Evolutionary conservation across 2,329 filamentous ascomycete species (phyloP).

Genomic region (Elsinoe fawcettii): DNA sequence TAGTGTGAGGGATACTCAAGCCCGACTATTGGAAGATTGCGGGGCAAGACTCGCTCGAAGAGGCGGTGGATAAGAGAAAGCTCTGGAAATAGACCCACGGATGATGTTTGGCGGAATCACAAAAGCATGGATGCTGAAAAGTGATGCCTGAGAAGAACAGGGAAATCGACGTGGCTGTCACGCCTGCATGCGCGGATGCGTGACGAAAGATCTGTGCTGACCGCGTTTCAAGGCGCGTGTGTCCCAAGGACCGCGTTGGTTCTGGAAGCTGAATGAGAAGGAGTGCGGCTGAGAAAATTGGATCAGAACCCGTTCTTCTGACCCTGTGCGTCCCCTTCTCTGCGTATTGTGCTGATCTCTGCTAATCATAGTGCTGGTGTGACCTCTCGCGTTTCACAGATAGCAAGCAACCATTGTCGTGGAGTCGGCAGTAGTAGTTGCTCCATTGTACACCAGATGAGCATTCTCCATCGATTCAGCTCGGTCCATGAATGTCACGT

Average conservation of each 20-base stretch:
- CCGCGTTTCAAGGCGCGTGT: constrained; percentile 7
- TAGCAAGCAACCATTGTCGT: neutral
- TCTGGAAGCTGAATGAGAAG: neutral
- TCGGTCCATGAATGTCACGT: neutral
- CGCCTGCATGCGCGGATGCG: neutral
- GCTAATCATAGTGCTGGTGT: neutral
- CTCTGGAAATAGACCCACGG: neutral
- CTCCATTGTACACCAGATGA: neutral
- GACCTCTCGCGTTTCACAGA: neutral
- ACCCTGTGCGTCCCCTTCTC: neutral
- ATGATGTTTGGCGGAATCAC: neutral
- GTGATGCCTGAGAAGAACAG: neutral
- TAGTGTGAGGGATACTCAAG: neutral
- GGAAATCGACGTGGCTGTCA: neutral
- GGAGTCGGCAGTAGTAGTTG: neutral
- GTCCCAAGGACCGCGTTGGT: neutral
- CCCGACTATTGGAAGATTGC: neutral
- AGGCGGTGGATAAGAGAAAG: neutral
- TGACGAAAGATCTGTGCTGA: constrained; percentile 9
- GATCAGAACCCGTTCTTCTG: neutral
- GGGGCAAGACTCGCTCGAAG: neutral
- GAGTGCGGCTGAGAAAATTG: neutral
- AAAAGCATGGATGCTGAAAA: neutral
- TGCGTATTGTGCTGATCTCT: neutral
- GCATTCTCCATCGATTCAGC: neutral